phyloP scores from a whole-genome alignment of 208 protist genomes.

The Strigomonas culicis region DNA sequence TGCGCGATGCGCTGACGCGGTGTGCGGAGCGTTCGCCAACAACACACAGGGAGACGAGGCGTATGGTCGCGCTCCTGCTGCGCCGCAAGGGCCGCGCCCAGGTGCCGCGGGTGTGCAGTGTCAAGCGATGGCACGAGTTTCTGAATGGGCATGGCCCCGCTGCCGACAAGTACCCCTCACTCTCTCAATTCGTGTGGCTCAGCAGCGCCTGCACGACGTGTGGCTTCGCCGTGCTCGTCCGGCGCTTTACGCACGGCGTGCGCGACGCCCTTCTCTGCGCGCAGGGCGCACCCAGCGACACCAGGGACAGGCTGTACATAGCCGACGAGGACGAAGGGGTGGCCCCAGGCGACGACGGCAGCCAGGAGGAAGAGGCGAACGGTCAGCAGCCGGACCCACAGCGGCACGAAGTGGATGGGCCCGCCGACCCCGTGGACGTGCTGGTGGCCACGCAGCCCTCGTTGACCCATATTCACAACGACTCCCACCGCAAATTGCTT shows the following conservation, averaged over 20 bases:
- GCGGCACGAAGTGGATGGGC: too few species aligned
- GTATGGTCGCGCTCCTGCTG: slow-evolving; percentile 13
- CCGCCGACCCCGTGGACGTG: not conserved
- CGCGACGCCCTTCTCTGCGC: slow-evolving; percentile 11
- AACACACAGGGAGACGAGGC: slow-evolving; percentile 11
- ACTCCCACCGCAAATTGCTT: slow-evolving; percentile 11
- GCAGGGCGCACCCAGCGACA: too few species aligned
- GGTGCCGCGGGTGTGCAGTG: not conserved
- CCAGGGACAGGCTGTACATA: too few species aligned
- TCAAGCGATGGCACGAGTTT: slow-evolving; percentile 38
- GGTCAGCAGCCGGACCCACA: too few species aligned
- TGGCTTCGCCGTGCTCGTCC: slow-evolving; percentile 47
- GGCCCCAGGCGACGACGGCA: not conserved
- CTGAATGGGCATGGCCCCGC: slow-evolving; percentile 49
- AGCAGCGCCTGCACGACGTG: slow-evolving; percentile 46
- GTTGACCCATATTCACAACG: not conserved
- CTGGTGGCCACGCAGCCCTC: not conserved
- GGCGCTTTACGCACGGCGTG: slow-evolving; percentile 36
- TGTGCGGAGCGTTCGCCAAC: slow-evolving; percentile 8
- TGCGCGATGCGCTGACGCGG: slow-evolving; percentile 21
- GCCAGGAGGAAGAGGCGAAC: slow-evolving; percentile 1
- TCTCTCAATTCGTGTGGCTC: slow-evolving; percentile 58
- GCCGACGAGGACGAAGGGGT: slow-evolving; percentile 9
- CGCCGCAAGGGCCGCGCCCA: not conserved
- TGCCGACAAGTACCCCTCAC: slow-evolving; percentile 19